These are phyloP conservation scores for Pythium phragmitis DNA, from an alignment of 352 stramenopile species.

Conservation along the genomic window DNA sequence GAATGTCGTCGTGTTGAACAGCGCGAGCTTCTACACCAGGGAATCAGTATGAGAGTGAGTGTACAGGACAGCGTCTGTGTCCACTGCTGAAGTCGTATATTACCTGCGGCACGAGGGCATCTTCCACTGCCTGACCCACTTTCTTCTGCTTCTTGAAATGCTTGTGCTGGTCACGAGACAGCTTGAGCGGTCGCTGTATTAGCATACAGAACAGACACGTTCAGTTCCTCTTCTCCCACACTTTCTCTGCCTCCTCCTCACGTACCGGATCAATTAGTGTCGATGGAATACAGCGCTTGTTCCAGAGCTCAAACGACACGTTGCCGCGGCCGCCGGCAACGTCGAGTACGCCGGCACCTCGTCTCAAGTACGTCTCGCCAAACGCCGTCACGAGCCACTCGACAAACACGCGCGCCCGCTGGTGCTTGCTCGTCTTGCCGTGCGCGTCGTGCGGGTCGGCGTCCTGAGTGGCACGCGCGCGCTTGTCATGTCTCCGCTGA, in stretches of 20 bases:
- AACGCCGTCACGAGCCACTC: conserved; percentile 80
- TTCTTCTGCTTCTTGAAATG: conserved; percentile 65
- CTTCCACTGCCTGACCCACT: conserved; percentile 31
- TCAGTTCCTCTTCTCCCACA: background rate
- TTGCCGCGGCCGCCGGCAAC: conserved; percentile 77
- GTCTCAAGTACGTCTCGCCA: conserved; percentile 41
- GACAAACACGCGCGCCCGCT: conserved; percentile 67
- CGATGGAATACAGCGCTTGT: conserved; percentile 64
- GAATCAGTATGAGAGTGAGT: background rate
- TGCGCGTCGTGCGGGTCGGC: conserved; percentile 68
- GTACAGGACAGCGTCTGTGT: background rate
- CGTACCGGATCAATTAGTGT: conserved; percentile 83
- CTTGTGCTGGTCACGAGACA: conserved; percentile 70
- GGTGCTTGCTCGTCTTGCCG: conserved; percentile 69
- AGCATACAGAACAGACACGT: background rate
- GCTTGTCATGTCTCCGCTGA: conserved; percentile 61
- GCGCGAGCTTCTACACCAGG: conserved; percentile 30
- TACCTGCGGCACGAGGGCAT: conserved; percentile 59
- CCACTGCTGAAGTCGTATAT: too few species aligned
- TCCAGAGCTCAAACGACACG: conserved; percentile 86
- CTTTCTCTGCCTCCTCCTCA: background rate
- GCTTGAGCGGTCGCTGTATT: conserved; percentile 62
- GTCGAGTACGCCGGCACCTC: conserved; percentile 69
- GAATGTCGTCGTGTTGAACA: conserved; percentile 67
- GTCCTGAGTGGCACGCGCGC: conserved; percentile 46